Percentiles rank a stretch among this genome's conserved stretches.
These are phyloP conservation scores for Lactarius vividus DNA, from an alignment of 768 basidiomycete genomes.

Conservation along the genomic window DNA sequence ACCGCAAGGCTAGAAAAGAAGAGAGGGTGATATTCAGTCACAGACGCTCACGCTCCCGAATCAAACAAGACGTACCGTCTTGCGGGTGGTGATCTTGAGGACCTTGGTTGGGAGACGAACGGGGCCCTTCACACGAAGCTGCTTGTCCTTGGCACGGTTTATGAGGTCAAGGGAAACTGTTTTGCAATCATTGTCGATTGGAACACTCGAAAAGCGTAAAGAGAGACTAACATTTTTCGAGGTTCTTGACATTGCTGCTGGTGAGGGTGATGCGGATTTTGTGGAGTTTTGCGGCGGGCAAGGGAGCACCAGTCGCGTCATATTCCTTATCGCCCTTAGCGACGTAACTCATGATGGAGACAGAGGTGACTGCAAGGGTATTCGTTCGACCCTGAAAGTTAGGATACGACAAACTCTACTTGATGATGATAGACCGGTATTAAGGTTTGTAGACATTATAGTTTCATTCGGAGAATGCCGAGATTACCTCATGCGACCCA, in stretches of 20 bases:
- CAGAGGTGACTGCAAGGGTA: conserved; percentile 46
- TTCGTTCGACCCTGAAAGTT: background rate
- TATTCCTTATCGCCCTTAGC: conserved; percentile 98
- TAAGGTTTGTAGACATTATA: conserved; percentile 18
- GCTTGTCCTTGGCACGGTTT: conserved; percentile 99
- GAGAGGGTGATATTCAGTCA: conserved; percentile 6
- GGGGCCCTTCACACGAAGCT: conserved; percentile 98
- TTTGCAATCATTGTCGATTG: no score
- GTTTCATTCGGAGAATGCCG: conserved; percentile 10
- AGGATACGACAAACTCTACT: background rate
- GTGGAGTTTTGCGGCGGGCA: conserved; percentile 90
- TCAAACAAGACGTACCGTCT: conserved; percentile 65
- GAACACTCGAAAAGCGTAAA: background rate
- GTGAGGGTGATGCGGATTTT: conserved; percentile 99
- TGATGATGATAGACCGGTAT: conserved; percentile 16
- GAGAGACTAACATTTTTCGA: conserved; percentile 84
- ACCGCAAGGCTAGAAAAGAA: conserved; percentile 81
- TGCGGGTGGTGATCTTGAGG: conserved; percentile 98
- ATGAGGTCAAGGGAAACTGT: conserved; percentile 92
- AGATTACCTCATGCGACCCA: background rate
- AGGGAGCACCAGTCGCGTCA: conserved; percentile 85
- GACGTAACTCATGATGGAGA: conserved; percentile 90
- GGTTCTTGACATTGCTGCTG: conserved; percentile 94
- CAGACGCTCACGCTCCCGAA: background rate
- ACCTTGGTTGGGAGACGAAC: conserved; percentile 99